These are phyloP conservation scores for Stephanodiscus triporus DNA, from an alignment of 108 stramenopile genomes.

Conservation along the genomic window DNA sequence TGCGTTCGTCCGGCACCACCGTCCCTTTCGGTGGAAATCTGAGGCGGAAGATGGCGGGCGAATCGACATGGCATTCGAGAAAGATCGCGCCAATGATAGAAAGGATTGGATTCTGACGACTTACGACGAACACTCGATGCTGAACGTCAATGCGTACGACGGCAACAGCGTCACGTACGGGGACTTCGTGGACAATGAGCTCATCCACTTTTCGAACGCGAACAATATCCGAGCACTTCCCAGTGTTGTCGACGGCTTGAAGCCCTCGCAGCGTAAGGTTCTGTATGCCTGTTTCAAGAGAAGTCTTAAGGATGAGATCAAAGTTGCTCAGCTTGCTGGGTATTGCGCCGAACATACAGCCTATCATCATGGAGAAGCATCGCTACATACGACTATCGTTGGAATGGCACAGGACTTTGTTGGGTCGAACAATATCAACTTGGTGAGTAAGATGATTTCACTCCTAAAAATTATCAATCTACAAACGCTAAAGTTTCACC, in stretches of 20 bases:
- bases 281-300: slow-evolving; percentile 91
- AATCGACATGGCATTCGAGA: slow-evolving; percentile 89
- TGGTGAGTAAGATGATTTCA: neutral
- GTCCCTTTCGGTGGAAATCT: slow-evolving; percentile 77
- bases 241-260: slow-evolving; percentile 88
- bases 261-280: slow-evolving; percentile 94
- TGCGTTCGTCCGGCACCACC: slow-evolving; percentile 67
- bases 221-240: slow-evolving; percentile 89
- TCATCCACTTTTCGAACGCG: slow-evolving; percentile 91
- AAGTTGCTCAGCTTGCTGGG: slow-evolving; percentile 92
- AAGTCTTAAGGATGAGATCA: slow-evolving; percentile 86
- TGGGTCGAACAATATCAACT: slow-evolving; percentile 92
- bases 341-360: slow-evolving; percentile 92
- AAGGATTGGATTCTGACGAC: slow-evolving; percentile 81
- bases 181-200: slow-evolving; percentile 91
- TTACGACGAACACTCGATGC: slow-evolving; percentile 59
- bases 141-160: slow-evolving; percentile 36
- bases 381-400: slow-evolving; percentile 91
- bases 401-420: slow-evolving; percentile 96
- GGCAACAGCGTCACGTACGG: slow-evolving; percentile 60
- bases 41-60: slow-evolving; percentile 72
- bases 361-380: slow-evolving; percentile 96
- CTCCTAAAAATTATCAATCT: no score
- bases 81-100: slow-evolving; percentile 78
- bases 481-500: neutral